phyloP scores from a whole-genome alignment of 2,329 filamentous ascomycete species.

The Magnaporthiopsis rhizophila region DNA sequence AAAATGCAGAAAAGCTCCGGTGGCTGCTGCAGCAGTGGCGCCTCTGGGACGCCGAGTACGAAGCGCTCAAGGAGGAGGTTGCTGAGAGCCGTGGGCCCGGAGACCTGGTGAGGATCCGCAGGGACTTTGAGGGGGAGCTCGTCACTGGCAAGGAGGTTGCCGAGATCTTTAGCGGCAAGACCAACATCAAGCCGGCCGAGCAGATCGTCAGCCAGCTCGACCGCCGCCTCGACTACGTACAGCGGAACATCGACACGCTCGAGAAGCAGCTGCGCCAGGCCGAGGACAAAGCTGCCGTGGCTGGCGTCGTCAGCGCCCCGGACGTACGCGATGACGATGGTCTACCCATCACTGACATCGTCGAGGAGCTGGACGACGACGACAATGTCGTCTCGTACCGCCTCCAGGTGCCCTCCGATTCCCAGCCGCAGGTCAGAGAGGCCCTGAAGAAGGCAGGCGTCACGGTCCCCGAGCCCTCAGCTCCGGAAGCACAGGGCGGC shows the following conservation, averaged over 20 bases:
- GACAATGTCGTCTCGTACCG: constrained; percentile 70
- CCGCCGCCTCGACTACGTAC: constrained; percentile 81
- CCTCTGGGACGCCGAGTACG: constrained; percentile 85
- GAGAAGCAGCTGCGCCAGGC: constrained; percentile 63
- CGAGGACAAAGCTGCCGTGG: constrained; percentile 61
- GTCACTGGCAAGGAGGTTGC: constrained; percentile 49
- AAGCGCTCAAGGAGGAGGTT: constrained; percentile 78
- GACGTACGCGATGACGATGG: constrained; percentile 53
- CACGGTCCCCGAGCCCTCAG: not conserved
- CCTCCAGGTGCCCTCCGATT: constrained; percentile 58
- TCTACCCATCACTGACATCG: constrained; percentile 79
- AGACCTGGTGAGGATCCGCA: constrained; percentile 49
- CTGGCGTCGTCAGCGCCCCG: constrained; percentile 51
- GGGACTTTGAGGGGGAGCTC: constrained; percentile 54
- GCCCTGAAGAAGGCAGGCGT: constrained; percentile 71
- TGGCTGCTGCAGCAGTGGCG: constrained; percentile 81
- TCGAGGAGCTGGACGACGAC: constrained; percentile 86
- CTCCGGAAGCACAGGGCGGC: not conserved
- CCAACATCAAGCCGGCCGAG: constrained; percentile 40
- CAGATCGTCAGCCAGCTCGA: constrained; percentile 63
- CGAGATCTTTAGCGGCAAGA: constrained; percentile 36
- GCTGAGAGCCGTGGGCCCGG: constrained; percentile 34
- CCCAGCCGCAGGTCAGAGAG: constrained; percentile 60
- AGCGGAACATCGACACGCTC: constrained; percentile 67
- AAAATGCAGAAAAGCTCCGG: constrained; percentile 64